Evolutionary conservation across 106 monocot genomes (phyloP).

Genomic region (Gastrodia elata): DNA sequence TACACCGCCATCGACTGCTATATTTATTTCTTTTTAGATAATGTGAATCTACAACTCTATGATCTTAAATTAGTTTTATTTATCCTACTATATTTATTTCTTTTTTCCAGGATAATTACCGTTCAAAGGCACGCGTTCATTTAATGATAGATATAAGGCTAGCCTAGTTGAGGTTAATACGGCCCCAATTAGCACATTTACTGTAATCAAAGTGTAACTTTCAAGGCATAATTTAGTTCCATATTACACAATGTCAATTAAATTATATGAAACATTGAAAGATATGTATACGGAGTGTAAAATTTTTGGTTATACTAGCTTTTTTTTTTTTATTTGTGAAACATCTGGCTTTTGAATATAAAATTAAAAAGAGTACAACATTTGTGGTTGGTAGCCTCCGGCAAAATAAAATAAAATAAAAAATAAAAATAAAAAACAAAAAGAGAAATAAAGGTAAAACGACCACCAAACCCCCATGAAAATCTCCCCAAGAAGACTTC

Average conservation of each 20-base stretch:
- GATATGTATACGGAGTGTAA: neutral
- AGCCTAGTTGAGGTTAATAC: neutral
- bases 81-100: neutral
- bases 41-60: neutral
- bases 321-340: neutral
- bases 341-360: neutral
- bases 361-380: too few species aligned
- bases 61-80: neutral
- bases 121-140: neutral
- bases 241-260: neutral
- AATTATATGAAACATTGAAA: neutral
- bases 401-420: too few species aligned
- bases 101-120: neutral
- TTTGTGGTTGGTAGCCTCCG: too few species aligned
- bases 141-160: neutral
- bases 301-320: neutral
- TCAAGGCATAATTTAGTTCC: neutral
- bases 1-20: too few species aligned
- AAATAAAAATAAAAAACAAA: too few species aligned
- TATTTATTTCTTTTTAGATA: slow-evolving; percentile 1
- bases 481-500: too few species aligned
- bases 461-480: too few species aligned
- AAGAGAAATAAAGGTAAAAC: too few species aligned
- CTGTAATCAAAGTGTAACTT: neutral
- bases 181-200: neutral